These are phyloP conservation scores for Leccinum incarnatum DNA, from an alignment of 768 basidiomycete genomes.

Conservation along the genomic window DNA sequence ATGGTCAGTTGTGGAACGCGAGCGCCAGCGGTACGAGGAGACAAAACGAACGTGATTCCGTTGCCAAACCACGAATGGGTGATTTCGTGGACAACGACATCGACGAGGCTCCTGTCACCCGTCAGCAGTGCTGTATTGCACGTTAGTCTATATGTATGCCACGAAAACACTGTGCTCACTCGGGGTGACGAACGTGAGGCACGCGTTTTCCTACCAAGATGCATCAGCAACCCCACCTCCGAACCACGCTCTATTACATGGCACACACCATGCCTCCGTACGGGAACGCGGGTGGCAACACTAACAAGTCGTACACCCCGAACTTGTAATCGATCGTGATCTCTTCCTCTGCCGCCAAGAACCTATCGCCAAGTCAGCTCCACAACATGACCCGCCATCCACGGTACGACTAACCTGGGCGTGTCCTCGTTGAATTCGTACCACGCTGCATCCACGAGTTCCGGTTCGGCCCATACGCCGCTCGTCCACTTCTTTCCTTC, in stretches of 20 bases:
- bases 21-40: background rate
- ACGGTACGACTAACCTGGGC: conserved; percentile 45
- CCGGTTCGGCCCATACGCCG: conserved; percentile 90
- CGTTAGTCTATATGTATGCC: background rate
- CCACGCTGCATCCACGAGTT: conserved; percentile 69
- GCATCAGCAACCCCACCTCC: background rate
- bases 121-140: conserved; percentile 61
- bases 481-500: conserved; percentile 72
- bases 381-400: background rate
- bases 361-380: conserved; percentile 40
- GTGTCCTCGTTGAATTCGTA: conserved; percentile 92
- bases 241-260: background rate
- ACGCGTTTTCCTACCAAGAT: conserved; percentile 72
- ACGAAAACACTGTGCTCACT: conserved; percentile 42
- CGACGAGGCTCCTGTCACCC: conserved; percentile 82
- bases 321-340: conserved; percentile 75
- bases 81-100: conserved; percentile 87
- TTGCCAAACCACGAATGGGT: conserved; percentile 91
- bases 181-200: conserved; percentile 83
- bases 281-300: conserved; percentile 88
- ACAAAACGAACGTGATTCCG: conserved; percentile 61
- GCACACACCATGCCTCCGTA: conserved; percentile 79
- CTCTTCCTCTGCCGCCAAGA: conserved; percentile 66
- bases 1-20: background rate
- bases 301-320: conserved; percentile 84